phyloP scores from a whole-genome alignment of 768 basidiomycete genomes.

The Hirschioporus abietinus region DNA sequence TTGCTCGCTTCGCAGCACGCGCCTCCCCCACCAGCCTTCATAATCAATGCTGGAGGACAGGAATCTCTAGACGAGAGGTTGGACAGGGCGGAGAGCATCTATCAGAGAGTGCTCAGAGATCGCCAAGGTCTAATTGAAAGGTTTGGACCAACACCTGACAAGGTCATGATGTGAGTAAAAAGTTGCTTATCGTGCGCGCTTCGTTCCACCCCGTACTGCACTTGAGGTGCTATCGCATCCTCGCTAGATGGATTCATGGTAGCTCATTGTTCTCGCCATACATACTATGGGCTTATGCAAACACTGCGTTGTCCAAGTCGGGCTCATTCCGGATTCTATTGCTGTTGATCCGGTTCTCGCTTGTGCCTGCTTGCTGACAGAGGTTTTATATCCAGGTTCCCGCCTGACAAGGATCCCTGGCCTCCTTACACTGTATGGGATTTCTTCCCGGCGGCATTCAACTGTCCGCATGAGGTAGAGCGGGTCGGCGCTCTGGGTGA shows the following conservation, averaged over 20 bases:
- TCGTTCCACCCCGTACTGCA: not conserved
- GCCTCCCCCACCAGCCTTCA: constrained; percentile 18
- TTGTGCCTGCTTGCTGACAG: not conserved
- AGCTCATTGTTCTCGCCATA: not conserved
- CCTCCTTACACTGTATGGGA: constrained; percentile 36
- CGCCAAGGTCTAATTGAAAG: constrained; percentile 45
- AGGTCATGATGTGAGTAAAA: constrained; percentile 8
- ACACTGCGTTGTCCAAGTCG: not conserved
- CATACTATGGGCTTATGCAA: not conserved
- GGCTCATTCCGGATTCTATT: constrained; percentile 7
- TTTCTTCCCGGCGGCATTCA: constrained; percentile 47
- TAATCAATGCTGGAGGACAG: constrained; percentile 16
- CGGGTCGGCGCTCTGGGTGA: constrained; percentile 53
- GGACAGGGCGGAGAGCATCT: constrained; percentile 39
- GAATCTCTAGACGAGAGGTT: constrained; percentile 35
- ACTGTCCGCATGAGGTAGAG: constrained; percentile 45
- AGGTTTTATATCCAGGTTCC: constrained; percentile 28
- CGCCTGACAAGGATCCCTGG: constrained; percentile 46
- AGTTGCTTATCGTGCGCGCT: not conserved
- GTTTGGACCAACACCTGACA: constrained; percentile 38
- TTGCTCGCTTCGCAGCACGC: constrained; percentile 36
- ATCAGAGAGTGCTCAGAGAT: constrained; percentile 35
- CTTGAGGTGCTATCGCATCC: not conserved
- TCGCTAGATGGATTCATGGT: no score
- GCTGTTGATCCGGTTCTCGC: no score